A percentile compares a stretch with the other conserved stretches of the same genome.
Conservation (phyloP, 768 basidiomycete species). For the Lyophyllum atratum region DNA sequence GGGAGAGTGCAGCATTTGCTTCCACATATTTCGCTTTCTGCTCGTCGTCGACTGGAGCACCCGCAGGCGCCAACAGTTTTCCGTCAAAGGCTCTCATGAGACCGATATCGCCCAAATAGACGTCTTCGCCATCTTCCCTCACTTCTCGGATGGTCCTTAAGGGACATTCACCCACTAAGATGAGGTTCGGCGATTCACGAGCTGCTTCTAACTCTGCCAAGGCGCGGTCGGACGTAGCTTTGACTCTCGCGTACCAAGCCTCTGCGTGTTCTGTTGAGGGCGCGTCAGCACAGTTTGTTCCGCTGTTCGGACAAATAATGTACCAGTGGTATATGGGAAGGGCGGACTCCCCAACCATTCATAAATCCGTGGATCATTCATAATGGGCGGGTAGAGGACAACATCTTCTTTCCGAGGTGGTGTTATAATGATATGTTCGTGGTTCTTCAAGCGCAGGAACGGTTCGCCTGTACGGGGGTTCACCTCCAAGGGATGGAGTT, state of each 20-base stretch:
- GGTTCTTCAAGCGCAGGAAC: constrained; percentile 52
- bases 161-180: constrained; percentile 46
- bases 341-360: constrained; percentile 49
- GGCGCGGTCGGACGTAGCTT: constrained; percentile 26
- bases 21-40: constrained; percentile 35
- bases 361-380: constrained; percentile 55
- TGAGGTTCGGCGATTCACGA: constrained; percentile 15
- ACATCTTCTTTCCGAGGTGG: constrained; percentile 45
- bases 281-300: background rate
- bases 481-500: constrained; percentile 33
- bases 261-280: constrained; percentile 34
- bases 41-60: background rate
- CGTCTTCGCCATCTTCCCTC: constrained; percentile 54
- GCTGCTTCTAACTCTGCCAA: constrained; percentile 32
- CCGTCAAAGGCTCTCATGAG: constrained; percentile 33
- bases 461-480: constrained; percentile 37
- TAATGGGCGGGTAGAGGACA: constrained; percentile 27
- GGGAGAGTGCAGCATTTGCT: constrained; percentile 40
- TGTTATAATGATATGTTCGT: constrained; percentile 60
- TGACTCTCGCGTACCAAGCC: constrained; percentile 28
- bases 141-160: constrained; percentile 56
- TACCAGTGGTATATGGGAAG: constrained; percentile 50
- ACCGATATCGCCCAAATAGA: constrained; percentile 51
- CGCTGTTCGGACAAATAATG: background rate
- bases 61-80: constrained; percentile 11